Evolutionary conservation across 768 basidiomycete species (phyloP).

Genomic region (Rhodotorula sphaerocarpa): DNA sequence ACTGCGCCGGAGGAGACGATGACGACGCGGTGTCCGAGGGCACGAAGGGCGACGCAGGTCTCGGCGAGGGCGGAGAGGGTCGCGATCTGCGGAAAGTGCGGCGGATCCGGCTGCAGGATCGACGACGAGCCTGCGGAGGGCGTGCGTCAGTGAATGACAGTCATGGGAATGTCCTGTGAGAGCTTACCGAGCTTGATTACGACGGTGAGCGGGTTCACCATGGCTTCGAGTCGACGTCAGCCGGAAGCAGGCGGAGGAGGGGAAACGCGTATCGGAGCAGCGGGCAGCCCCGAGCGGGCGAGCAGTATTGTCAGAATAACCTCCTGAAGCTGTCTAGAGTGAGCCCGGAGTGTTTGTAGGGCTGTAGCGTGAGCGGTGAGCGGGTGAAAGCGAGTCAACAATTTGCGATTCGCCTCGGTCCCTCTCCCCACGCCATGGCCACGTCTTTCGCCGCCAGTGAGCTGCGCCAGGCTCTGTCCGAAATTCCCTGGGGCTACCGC

Average conservation of each 20-base stretch:
- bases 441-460: conserved; percentile 1
- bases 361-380: too few species aligned
- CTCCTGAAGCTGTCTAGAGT: too few species aligned
- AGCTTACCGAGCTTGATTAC: conserved; percentile 33
- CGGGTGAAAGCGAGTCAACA: too few species aligned
- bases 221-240: not conserved
- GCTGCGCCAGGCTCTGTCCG: conserved; percentile 5
- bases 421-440: not conserved
- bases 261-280: not conserved
- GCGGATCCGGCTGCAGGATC: conserved; percentile 79
- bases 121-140: conserved; percentile 70
- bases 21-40: conserved; percentile 83
- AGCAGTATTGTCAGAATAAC: too few species aligned
- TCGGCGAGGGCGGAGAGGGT: conserved; percentile 87
- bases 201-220: conserved; percentile 22
- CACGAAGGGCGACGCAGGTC: conserved; percentile 68
- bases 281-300: too few species aligned
- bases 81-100: conserved; percentile 82
- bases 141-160: not conserved
- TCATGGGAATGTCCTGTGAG: too few species aligned
- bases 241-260: not conserved
- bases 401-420: too few species aligned
- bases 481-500: conserved; percentile 16
- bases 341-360: too few species aligned
- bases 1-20: conserved; percentile 97